These are phyloP conservation scores for Deinandra increscens DNA, from an alignment of 129 eudicot genomes.

Conservation along the genomic window DNA sequence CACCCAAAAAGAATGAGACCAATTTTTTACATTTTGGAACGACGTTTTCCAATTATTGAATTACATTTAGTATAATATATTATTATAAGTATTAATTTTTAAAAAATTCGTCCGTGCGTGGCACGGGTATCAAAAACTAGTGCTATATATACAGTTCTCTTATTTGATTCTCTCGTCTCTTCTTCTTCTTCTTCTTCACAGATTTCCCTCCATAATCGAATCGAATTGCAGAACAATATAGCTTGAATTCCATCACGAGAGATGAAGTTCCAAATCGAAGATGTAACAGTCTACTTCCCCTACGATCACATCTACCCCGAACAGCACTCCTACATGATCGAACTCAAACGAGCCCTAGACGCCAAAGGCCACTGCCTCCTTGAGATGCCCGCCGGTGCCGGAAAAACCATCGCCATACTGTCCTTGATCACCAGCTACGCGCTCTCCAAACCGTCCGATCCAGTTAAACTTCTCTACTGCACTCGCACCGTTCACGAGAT, in stretches of 20 bases:
- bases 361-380: slow-evolving; percentile 91
- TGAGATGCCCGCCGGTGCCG: slow-evolving; percentile 99
- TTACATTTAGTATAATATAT: no score
- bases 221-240: slow-evolving; percentile 23
- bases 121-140: no score
- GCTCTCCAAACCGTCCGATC: slow-evolving; percentile 74
- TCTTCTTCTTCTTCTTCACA: neutral
- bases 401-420: slow-evolving; percentile 87
- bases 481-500: slow-evolving; percentile 99
- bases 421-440: slow-evolving; percentile 85
- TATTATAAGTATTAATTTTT: no score
- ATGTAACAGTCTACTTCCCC: slow-evolving; percentile 91
- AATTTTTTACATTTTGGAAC: no score
- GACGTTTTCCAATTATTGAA: no score
- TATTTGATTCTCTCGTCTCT: no score
- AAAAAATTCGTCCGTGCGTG: no score
- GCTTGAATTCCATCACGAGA: neutral
- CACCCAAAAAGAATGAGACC: no score
- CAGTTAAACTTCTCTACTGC: slow-evolving; percentile 73
- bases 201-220: slow-evolving; percentile 3
- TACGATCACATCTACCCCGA: slow-evolving; percentile 96
- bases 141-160: no score
- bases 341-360: slow-evolving; percentile 92
- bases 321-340: slow-evolving; percentile 83
- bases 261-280: slow-evolving; percentile 92